Percentiles rank a stretch among this genome's conserved stretches.
Evolutionary conservation across 768 basidiomycete species (phyloP).

Genomic region (Mycena albidolilacea): DNA sequence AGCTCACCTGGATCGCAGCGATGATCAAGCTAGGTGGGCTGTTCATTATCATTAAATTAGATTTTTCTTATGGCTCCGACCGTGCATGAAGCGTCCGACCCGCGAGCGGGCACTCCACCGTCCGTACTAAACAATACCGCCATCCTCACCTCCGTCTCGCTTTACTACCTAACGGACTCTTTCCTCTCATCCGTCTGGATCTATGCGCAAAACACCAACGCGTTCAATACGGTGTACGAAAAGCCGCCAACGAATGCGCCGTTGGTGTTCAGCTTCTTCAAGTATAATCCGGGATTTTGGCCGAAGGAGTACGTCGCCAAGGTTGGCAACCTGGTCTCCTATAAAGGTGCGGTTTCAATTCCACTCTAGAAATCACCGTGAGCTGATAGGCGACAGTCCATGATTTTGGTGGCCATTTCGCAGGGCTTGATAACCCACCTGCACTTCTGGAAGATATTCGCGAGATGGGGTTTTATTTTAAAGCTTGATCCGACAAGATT

Average conservation of each 20-base stretch:
- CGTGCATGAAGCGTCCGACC: slow-evolving; percentile 15
- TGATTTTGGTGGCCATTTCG: no score
- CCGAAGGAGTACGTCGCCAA: slow-evolving; percentile 18
- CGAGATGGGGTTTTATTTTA: no score
- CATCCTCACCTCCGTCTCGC: slow-evolving; percentile 42
- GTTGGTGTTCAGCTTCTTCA: slow-evolving; percentile 17
- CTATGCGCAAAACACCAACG: slow-evolving; percentile 33
- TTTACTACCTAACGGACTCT: slow-evolving; percentile 43
- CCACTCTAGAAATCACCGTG: no score
- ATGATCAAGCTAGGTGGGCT: no score
- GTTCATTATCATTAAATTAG: no score
- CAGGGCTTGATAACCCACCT: no score
- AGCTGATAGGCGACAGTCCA: no score
- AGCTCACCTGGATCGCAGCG: no score
- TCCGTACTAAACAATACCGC: slow-evolving; percentile 22
- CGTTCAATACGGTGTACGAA: not conserved
- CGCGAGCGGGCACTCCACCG: slow-evolving; percentile 29
- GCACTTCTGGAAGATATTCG: no score
- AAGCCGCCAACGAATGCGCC: slow-evolving; percentile 22
- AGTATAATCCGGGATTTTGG: slow-evolving; percentile 22
- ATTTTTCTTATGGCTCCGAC: no score
- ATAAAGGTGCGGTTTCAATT: slow-evolving; percentile 6
- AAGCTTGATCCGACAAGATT: no score
- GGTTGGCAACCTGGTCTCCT: slow-evolving; percentile 19
- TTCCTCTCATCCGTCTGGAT: slow-evolving; percentile 40